Base-by-base conservation (phyloP, 768 basidiomycete species). In the Plicaturopsis crispa region DNA sequence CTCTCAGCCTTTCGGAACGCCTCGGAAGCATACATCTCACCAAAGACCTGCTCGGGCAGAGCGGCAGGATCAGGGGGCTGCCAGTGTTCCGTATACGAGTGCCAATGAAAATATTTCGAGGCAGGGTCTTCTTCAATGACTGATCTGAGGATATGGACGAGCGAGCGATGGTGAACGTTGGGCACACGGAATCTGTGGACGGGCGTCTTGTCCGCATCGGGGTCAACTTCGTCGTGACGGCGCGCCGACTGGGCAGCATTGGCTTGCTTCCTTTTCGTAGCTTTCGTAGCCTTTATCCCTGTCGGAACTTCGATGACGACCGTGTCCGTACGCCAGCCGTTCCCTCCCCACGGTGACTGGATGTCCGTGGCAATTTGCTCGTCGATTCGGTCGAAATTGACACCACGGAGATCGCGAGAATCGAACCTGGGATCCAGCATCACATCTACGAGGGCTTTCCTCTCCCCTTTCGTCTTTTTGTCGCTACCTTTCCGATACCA, bases 21-120 rank as follows among this genome's bases (percentile, higher is more conserved):
- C 6, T 38, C 35, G 1, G 51, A 54, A 20, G 44, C 35, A 19
- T 46, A 57, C n/a, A 56, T 43, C 24, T 57, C 54, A 5, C 44
- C 45, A 36, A 42, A 39, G 4, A 55, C 53, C 13, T 46, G 40
- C 35, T 52, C 47, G n/a, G 38, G 24, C 6, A 31, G 23, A 16
- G 32, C 28, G 18, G 21, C n/a, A 3, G 38, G 14, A 20, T 47
- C 37, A 8, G 42, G 45, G 3, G 48, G 40, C 2, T 34, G 40
- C 58, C 58, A 59, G 19, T 40, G 42, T 33, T 57, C 50, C 24
- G 52, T 40, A 31, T 47, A 59, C 2, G 52, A 52, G 31, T 54
- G 48, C 43, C 46, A 52, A 32, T 59, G 57, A 35, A 55, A 57
- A n/a, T 42, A 31, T 8, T 43, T 47, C 4, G 49, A 32, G 6